Evolutionary conservation across 306 rosid genomes (phyloP), one percentile per base, ranked within the genome.

Genomic region (Malus sieversii): DNA sequence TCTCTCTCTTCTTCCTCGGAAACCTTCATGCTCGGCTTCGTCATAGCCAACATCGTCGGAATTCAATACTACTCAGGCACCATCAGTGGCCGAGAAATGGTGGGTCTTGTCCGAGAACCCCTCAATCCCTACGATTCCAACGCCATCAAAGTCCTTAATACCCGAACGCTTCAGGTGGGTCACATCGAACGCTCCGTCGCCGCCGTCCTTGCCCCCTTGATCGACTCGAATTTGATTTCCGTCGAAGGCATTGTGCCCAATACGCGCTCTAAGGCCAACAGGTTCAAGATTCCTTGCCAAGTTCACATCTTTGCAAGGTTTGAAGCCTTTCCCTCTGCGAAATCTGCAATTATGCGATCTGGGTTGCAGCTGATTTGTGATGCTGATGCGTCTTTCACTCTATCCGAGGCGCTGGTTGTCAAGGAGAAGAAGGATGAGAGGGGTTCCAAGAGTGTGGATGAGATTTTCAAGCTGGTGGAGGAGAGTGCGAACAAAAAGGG

Each of bases 91-190:
- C 89, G 92, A 6, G 90, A 86, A 62, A 81, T 90, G 86, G 92
- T 90, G 67, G 92, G 89, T 61, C 82, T 92, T 0, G 75, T 86
- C 20, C 92, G 98, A 2, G 97, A 93, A n/a, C 91, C 97, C 12
- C 82, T 81, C 48, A 90, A 93, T 58, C 79, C 82, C 0, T 46
- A 82, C 83, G 97, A 90, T 45, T 4, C 87, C 0, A 84, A 90
- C 87, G 95, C 98, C 80, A 90, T 93, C 77, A 82, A 73, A 60
- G 97, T 89, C 20, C 68, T 86, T 75, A 87, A 89, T 85, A 89
- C 89, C 5, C 76, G 85, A 11, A 51, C 72, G 8, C 44, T 66
- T 42, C 87, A 85, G 70, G 90, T 89, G 48, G 97, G 95, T 6
- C 84, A 85, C 77, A 81, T 92, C 29, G 94, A 88, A 29, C 88